Evolutionary conservation across 2,329 filamentous ascomycete species (phyloP).

Genomic region (Uncinocarpus reesii): DNA sequence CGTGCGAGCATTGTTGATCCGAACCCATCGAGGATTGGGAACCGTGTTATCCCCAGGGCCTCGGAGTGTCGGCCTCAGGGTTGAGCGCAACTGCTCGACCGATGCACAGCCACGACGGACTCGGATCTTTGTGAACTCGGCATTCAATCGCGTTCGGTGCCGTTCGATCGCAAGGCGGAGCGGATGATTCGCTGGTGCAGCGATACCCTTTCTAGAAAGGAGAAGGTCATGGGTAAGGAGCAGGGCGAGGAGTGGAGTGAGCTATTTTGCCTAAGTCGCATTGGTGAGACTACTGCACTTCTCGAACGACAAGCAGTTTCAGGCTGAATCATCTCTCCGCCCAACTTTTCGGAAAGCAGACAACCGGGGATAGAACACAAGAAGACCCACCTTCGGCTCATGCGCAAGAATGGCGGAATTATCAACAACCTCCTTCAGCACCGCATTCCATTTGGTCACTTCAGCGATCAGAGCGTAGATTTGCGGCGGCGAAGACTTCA

Average conservation of each 20-base stretch:
- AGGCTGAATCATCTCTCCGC: constrained; percentile 3
- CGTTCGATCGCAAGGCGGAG: constrained; percentile 63
- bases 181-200: constrained; percentile 68
- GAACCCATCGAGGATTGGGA: constrained; percentile 76
- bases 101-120: constrained; percentile 61
- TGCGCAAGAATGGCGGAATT: constrained; percentile 61
- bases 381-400: constrained; percentile 66
- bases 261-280: constrained; percentile 39
- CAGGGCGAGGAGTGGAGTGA: constrained; percentile 68
- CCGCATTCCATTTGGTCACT: constrained; percentile 76
- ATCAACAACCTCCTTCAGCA: constrained; percentile 85
- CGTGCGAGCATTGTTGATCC: constrained; percentile 69
- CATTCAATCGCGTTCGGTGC: constrained; percentile 68
- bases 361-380: not conserved
- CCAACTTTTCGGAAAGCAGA: not conserved
- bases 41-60: constrained; percentile 29
- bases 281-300: constrained; percentile 12
- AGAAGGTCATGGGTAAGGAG: constrained; percentile 80
- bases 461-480: constrained; percentile 81
- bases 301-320: not conserved
- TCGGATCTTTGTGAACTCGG: constrained; percentile 72
- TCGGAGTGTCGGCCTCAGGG: constrained; percentile 26
- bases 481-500: constrained; percentile 70
- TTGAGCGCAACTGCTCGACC: constrained; percentile 50
- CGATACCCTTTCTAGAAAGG: constrained; percentile 69